These are phyloP conservation scores for Cyberlindnera mycetangii DNA, from an alignment of 805 yeast species.

Conservation along the genomic window DNA sequence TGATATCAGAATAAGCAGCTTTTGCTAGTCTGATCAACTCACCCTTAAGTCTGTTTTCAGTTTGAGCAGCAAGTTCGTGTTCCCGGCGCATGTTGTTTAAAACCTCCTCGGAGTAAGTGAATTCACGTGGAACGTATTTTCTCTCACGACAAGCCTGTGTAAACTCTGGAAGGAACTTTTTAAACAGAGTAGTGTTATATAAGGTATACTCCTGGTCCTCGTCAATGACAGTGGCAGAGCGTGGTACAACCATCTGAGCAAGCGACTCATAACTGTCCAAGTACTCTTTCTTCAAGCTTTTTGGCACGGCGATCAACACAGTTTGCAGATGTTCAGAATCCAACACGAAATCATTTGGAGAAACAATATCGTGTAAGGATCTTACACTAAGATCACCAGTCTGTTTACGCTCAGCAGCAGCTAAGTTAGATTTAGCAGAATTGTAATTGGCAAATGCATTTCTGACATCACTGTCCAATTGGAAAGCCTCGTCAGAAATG, in stretches of 20 bases:
- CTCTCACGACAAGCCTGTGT: slow-evolving; percentile 70
- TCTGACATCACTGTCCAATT: slow-evolving; percentile 83
- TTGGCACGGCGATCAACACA: slow-evolving; percentile 86
- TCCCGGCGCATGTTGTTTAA: slow-evolving; percentile 75
- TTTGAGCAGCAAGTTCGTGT: slow-evolving; percentile 67
- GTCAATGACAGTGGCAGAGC: slow-evolving; percentile 71
- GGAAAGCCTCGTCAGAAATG: slow-evolving; percentile 73
- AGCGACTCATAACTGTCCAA: slow-evolving; percentile 71
- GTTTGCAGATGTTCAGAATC: slow-evolving; percentile 86
- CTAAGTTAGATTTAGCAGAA: slow-evolving; percentile 76
- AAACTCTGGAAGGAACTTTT: slow-evolving; percentile 72
- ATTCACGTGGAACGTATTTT: slow-evolving; percentile 92
- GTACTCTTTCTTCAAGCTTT: slow-evolving; percentile 56
- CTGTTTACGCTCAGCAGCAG: slow-evolving; percentile 88
- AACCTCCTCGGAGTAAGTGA: slow-evolving; percentile 75
- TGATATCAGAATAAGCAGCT: slow-evolving; percentile 86
- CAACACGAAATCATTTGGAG: slow-evolving; percentile 77
- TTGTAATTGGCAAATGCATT: slow-evolving; percentile 71
- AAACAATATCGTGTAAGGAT: slow-evolving; percentile 85
- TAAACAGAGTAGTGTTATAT: slow-evolving; percentile 80
- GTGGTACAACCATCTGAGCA: slow-evolving; percentile 83
- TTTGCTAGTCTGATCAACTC: slow-evolving; percentile 81
- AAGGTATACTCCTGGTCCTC: slow-evolving; percentile 72
- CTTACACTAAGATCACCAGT: slow-evolving; percentile 91
- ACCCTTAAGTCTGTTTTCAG: slow-evolving; percentile 68